A percentile compares a stretch with the other conserved stretches of the same genome.
phyloP scores from a whole-genome alignment of 495 filamentous ascomycete species.

The Pyronema omphalodes region DNA sequence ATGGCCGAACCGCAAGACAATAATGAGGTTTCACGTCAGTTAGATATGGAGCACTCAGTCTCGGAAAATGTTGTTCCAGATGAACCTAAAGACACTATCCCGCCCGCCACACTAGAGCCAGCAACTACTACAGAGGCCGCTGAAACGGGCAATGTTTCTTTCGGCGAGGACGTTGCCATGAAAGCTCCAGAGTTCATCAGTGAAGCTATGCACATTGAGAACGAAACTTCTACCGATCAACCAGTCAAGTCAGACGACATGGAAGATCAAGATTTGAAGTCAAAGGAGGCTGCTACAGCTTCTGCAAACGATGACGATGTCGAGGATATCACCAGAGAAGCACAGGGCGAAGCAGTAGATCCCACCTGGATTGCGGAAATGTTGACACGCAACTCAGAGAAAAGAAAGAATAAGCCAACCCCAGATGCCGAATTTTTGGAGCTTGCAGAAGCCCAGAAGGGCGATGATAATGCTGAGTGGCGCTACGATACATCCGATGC shows the following conservation, averaged over 20 bases:
- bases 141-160: not conserved
- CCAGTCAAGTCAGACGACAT: not conserved
- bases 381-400: not conserved
- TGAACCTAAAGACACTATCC: not conserved
- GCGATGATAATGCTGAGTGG: constrained; percentile 46
- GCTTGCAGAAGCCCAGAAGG: constrained; percentile 31
- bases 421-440: constrained; percentile 26
- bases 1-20: not conserved
- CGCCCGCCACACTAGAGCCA: not conserved
- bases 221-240: not conserved
- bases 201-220: not conserved
- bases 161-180: not conserved
- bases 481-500: constrained; percentile 15
- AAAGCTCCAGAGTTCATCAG: not conserved
- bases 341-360: not conserved
- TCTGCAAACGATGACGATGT: not conserved
- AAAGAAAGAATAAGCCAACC: not conserved
- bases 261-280: not conserved
- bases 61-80: not conserved
- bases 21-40: not conserved
- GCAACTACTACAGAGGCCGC: not conserved
- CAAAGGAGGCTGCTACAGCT: not conserved
- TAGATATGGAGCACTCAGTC: not conserved
- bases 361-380: not conserved
- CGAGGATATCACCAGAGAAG: not conserved